Percentiles rank a stretch among this genome's conserved stretches.
phyloP scores from a whole-genome alignment of 2,329 filamentous ascomycete genomes.

The Alternaria conjuncta region DNA sequence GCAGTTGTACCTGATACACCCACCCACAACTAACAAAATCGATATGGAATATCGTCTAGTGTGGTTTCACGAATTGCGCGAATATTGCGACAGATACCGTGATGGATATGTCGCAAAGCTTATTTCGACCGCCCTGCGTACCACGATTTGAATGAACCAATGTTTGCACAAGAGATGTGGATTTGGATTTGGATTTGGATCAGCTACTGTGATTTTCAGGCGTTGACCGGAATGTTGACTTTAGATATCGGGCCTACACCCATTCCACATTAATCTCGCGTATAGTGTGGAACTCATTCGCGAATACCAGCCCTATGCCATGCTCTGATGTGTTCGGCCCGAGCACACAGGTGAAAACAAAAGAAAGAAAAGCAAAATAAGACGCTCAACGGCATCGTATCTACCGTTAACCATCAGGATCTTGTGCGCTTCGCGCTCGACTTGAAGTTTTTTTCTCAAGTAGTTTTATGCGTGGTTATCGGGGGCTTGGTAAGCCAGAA shows the following conservation, averaged over 20 bases:
- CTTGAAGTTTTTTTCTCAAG: accelerated
- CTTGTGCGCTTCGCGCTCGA: background rate
- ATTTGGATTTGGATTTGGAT: background rate
- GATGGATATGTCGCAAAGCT: background rate
- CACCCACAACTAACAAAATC: background rate
- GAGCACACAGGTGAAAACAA: background rate
- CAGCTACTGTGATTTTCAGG: background rate
- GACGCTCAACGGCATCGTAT: background rate
- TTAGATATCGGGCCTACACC: background rate
- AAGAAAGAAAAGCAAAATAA: background rate
- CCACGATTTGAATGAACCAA: background rate
- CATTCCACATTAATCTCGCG: background rate
- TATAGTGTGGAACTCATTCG: background rate
- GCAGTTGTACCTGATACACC: constrained; percentile 6
- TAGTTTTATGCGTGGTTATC: background rate
- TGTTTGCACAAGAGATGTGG: background rate
- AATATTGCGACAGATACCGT: background rate
- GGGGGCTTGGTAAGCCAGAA: background rate
- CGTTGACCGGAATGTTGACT: background rate
- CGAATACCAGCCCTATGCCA: background rate
- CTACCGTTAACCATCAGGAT: background rate
- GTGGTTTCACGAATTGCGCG: background rate
- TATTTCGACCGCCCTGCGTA: background rate
- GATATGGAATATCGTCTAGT: background rate
- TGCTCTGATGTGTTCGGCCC: background rate